Base-by-base conservation (phyloP, 2,329 filamentous ascomycete species). In the Ceratocystis harringtonii region DNA sequence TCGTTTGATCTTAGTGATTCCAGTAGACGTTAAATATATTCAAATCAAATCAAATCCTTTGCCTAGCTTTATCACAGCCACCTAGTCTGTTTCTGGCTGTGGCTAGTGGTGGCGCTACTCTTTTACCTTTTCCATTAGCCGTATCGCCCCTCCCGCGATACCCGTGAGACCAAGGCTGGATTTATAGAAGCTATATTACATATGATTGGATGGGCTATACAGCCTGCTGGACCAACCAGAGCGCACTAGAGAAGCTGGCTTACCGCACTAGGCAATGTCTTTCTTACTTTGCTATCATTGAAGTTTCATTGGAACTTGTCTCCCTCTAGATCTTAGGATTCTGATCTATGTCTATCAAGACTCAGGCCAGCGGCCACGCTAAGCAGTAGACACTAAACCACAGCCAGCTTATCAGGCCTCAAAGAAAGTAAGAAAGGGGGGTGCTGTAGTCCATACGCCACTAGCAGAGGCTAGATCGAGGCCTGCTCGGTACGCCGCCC, bases 291-390 rank as follows among this genome's bases (percentile, higher is more conserved):
- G 7, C 45, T 19, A 17, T 55, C 6, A 30, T 57, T 32, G 30
- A n/a, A 28, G 52, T 6, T 57, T n/a, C 52, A 15, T 32, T 57
- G 25, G 22, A n/a, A 17, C 45, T 32, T 57, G 52, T 57, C 25
- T 57, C 28, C n/a, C 7, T 32, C 3, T 7, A 32, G 28, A 57
- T 57, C 25, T 57, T 7, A n/a, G 52, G 6, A 57, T 36, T 36
- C 25, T n/a, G 28, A 57, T 57, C 52, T 57, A 30, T 57, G 17
- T 7, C 28, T 32, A 57, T 57, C 15, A 57, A 57, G 52, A 25
- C 52, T 30, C 52, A 57, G 52, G 17, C 52, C 52, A 57, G 52
- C 52, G 52, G 52, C 52, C 52, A 22, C 52, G 52, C 52, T 57
- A 57, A 22, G 17, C 25, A 19, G 6, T 8, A 50, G 45, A 25